Evolutionary conservation across 1,284 basidiomycete species (phyloP).

Genomic region (Boletus sp.): DNA sequence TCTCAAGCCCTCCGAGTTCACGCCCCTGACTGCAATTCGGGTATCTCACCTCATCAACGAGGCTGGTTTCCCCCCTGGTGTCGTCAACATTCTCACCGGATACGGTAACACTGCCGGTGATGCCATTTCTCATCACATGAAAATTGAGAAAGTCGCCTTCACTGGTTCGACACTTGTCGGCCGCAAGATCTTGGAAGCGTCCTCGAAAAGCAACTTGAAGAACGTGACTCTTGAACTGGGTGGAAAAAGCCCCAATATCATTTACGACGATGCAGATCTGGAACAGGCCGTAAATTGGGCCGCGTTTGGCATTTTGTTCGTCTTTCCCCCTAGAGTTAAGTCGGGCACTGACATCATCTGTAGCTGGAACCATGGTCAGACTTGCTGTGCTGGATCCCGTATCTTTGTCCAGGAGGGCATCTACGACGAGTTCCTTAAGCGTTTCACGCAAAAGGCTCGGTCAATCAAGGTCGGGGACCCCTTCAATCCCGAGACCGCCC

Average conservation of each 20-base stretch:
- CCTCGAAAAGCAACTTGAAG: conserved; percentile 84
- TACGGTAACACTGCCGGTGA: conserved; percentile 67
- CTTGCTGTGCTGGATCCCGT: conserved; percentile 82
- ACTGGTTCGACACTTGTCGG: conserved; percentile 80
- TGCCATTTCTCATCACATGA: conserved; percentile 61
- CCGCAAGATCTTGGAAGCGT: conserved; percentile 79
- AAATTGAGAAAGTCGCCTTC: conserved; percentile 71
- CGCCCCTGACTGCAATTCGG: conserved; percentile 76
- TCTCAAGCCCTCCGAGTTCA: conserved; percentile 90
- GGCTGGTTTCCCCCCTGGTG: conserved; percentile 67
- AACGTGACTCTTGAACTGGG: conserved; percentile 89
- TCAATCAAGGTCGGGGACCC: conserved; percentile 75
- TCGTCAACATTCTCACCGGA: conserved; percentile 66
- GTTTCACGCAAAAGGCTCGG: conserved; percentile 57
- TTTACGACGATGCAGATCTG: conserved; percentile 71
- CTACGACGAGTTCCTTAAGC: conserved; percentile 74
- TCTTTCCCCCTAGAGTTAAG: neutral
- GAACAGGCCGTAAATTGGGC: conserved; percentile 82
- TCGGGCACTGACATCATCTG: conserved; percentile 36
- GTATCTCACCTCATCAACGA: conserved; percentile 46
- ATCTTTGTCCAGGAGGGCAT: conserved; percentile 82
- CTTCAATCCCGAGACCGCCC: conserved; percentile 65
- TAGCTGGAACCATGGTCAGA: conserved; percentile 80
- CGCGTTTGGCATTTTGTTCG: conserved; percentile 72
- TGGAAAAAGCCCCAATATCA: conserved; percentile 83